Base-by-base conservation (phyloP, 2,329 filamentous ascomycete species). In the Aspergillus quadricinctus region DNA sequence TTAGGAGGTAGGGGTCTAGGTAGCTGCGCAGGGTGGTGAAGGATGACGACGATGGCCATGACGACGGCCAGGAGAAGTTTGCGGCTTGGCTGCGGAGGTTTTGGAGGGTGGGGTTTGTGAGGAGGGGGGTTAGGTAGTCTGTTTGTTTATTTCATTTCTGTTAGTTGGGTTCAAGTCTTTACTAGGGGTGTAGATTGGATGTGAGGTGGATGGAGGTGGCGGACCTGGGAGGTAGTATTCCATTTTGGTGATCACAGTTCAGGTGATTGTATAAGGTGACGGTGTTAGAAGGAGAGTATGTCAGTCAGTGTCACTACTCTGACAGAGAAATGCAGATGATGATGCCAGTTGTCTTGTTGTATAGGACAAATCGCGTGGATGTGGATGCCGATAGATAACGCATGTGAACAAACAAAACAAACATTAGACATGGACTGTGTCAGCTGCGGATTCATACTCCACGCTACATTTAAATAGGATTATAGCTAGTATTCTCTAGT, bases 1-100 rank as follows among this genome's bases (percentile, higher is more conserved):
- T 59, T 54, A 77, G 69, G 57, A 85, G 67, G 68, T 81, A 83
- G 23, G 74, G 77, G 60, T 84, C 80, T 3, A 85, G 64, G 54
- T 79, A 74, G 50, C 63, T 55, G 49, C 68, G 67, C 17, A 75
- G 23, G 52, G 60, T 58, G 27, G 61, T 55, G 52, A 72, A 62
- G 52, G 66, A 58, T 2, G 23, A 23, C 3, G 23, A 23, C 3
- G 23, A 28, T 60, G 61, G 19, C 62, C 56, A 7, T 61, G 48
- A 61, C 48, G 58, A 48, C 37, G 55, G 40, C 28, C n/a, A 23
- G n/a, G n/a, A n/a, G n/a, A n/a, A n/a, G 49, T 19, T 25, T 37
- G 9, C n/a, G 35, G 55, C 19, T 25, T 59, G 51, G 35, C 51
- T 31, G 43, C 63, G 48, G n/a, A 52, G 55, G 23, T 52, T 57